Evolutionary conservation across 2,329 filamentous ascomycete species (phyloP), one percentile per base, ranked within the genome.

Genomic region (Xylogone sp.): DNA sequence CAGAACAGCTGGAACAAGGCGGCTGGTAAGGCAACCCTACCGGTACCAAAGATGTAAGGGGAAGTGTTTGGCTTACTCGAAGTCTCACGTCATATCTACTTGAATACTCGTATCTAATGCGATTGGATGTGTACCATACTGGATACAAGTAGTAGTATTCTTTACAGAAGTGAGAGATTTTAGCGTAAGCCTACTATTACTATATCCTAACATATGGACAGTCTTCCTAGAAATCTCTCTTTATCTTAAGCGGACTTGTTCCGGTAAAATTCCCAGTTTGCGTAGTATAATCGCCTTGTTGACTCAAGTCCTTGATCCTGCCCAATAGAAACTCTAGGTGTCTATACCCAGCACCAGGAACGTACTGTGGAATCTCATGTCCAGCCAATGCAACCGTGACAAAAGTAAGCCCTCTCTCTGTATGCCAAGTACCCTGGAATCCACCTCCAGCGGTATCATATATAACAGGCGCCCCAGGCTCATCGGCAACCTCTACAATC

Each of bases 261-360:
- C 59, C 59, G 5, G 57, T 61, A 47, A 58, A 63, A 47, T 62
- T 61, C 21, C 59, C 59, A 12, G 49, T 56, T 43, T 59, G 53
- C 1, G 63, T 66, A 5, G 63, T 64, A 24, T 54, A 66, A 53
- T 62, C 55, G 2, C 64, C 61, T n/a, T 22, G 21, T 45, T 57
- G 50, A 27, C 51, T 53, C 48, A 84, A 61, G 58, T 69, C 75
- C 3, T 75, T 68, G 45, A 84, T 79, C 24, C 82, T 69, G 1
- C 83, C 83, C 1, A 86, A 66, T 59, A 87, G 62, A 53, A 82
- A 83, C 68, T 86, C 82, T 43, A 86, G 58, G 53, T 83, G 78
- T 43, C 82, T 68, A 61, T 83, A 86, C 3, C 75, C 74, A 1
- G 77, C 79, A 9, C 72, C 75, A 0, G 82, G 81, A 20, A 76